Conservation (phyloP, 2,329 filamentous ascomycete species). For the Aureobasidium vineae region DNA sequence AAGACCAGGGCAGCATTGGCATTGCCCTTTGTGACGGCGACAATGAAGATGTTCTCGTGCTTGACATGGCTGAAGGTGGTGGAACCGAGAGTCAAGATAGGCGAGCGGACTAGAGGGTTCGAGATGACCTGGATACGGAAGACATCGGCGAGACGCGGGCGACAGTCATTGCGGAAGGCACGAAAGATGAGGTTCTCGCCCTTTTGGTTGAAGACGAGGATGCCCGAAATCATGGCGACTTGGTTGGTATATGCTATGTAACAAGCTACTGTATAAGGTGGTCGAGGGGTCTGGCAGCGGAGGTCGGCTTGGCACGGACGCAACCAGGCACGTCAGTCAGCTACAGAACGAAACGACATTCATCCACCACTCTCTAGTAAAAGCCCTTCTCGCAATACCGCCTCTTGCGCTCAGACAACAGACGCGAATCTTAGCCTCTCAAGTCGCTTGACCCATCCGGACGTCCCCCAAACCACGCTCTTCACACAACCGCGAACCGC, state of each 20-base stretch:
- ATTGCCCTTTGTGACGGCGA: slow-evolving; percentile 98
- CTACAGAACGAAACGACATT: neutral
- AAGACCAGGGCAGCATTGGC: slow-evolving; percentile 98
- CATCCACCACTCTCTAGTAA: neutral
- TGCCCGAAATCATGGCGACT: slow-evolving; percentile 86
- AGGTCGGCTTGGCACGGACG: neutral
- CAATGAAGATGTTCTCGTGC: slow-evolving; percentile 98
- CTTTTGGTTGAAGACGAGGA: slow-evolving; percentile 99
- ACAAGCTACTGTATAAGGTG: neutral
- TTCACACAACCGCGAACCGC: neutral
- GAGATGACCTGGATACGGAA: slow-evolving; percentile 99
- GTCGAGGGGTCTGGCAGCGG: slow-evolving; percentile 5
- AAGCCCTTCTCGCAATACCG: neutral
- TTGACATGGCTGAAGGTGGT: slow-evolving; percentile 99
- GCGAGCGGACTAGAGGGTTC: slow-evolving; percentile 94
- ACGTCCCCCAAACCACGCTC: neutral
- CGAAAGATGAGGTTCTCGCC: slow-evolving; percentile 99
- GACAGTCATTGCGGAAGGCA: slow-evolving; percentile 97
- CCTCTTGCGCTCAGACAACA: neutral
- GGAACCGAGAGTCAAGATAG: slow-evolving; percentile 93
- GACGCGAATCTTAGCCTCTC: neutral
- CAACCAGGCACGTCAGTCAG: slow-evolving; percentile 10
- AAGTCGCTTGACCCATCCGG: neutral
- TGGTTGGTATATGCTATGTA: neutral
- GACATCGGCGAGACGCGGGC: slow-evolving; percentile 94